These are phyloP conservation scores for Fusarium domesticum DNA, from an alignment of 2,329 filamentous ascomycete genomes.

Conservation along the genomic window DNA sequence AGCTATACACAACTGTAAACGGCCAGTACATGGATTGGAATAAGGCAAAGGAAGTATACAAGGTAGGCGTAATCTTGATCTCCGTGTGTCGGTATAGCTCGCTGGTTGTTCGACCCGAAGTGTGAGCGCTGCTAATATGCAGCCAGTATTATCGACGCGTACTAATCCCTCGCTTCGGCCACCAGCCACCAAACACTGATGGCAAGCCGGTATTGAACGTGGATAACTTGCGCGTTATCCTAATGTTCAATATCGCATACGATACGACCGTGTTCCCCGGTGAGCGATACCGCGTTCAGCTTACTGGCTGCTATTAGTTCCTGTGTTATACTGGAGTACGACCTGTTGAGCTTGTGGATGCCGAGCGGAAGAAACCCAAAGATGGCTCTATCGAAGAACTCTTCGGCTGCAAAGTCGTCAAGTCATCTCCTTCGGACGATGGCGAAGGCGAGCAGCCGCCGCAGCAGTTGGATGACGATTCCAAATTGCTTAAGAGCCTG, in stretches of 20 bases:
- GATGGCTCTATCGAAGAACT: slow-evolving; percentile 26
- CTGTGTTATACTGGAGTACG: slow-evolving; percentile 29
- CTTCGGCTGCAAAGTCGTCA: slow-evolving; percentile 24
- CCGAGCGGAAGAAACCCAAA: slow-evolving; percentile 26
- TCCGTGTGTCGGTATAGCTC: not conserved
- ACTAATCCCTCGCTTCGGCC: slow-evolving; percentile 23
- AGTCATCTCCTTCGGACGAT: slow-evolving; percentile 4
- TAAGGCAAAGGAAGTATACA: slow-evolving; percentile 1
- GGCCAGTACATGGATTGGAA: slow-evolving; percentile 15
- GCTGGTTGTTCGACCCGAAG: not conserved
- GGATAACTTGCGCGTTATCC: slow-evolving; percentile 21
- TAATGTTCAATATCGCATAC: slow-evolving; percentile 32
- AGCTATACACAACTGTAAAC: slow-evolving; percentile 25
- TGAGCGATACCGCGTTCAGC: slow-evolving; percentile 24
- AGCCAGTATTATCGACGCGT: slow-evolving; percentile 22
- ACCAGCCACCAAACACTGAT: slow-evolving; percentile 22
- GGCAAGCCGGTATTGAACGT: slow-evolving; percentile 26
- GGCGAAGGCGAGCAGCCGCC: slow-evolving; percentile 8
- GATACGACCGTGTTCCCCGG: slow-evolving; percentile 24
- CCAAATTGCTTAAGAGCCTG: slow-evolving; percentile 21
- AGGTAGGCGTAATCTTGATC: not conserved
- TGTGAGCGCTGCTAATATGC: slow-evolving; percentile 7
- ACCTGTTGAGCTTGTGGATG: slow-evolving; percentile 31
- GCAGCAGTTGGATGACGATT: slow-evolving; percentile 17
- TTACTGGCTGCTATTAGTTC: slow-evolving; percentile 28